Percentiles rank a stretch among this genome's conserved stretches.
These are phyloP conservation scores for Xerocomus tenax DNA, from an alignment of 1,284 basidiomycete genomes.

Conservation along the genomic window DNA sequence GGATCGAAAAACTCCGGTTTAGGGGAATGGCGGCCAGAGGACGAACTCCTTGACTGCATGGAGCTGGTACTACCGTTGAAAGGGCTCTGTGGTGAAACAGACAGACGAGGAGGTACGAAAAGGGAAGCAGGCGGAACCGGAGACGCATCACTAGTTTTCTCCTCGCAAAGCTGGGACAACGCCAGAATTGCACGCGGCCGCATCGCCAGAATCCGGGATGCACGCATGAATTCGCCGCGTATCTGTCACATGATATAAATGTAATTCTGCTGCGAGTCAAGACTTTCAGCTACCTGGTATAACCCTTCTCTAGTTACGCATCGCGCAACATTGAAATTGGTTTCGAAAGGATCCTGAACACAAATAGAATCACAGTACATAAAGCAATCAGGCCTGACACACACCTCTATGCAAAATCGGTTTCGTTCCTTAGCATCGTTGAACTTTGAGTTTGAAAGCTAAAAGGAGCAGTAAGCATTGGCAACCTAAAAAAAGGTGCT, in stretches of 20 bases:
- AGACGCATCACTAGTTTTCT: constrained; percentile 47
- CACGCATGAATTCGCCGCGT: constrained; percentile 97
- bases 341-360: constrained; percentile 87
- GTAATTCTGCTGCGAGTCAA: not conserved
- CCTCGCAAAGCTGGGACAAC: constrained; percentile 76
- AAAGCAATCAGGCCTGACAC: constrained; percentile 16
- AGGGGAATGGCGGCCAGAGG: constrained; percentile 42
- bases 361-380: constrained; percentile 8
- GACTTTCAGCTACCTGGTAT: constrained; percentile 57
- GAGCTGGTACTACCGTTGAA: constrained; percentile 58
- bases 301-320: constrained; percentile 95
- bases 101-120: constrained; percentile 46
- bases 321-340: constrained; percentile 89
- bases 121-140: constrained; percentile 41
- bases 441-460: constrained; percentile 45
- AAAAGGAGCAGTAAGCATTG: constrained; percentile 8
- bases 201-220: constrained; percentile 70
- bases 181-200: constrained; percentile 75
- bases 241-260: constrained; percentile 49
- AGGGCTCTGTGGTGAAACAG: constrained; percentile 58
- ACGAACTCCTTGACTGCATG: constrained; percentile 44
- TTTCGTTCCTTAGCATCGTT: constrained; percentile 82
- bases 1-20: constrained; percentile 42
- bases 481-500: not conserved
- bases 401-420: constrained; percentile 86